Evolutionary conservation across 305 asterid species (phyloP), one percentile per base, ranked within the genome.

Genomic region (Fraxinus xanthoxyloides): DNA sequence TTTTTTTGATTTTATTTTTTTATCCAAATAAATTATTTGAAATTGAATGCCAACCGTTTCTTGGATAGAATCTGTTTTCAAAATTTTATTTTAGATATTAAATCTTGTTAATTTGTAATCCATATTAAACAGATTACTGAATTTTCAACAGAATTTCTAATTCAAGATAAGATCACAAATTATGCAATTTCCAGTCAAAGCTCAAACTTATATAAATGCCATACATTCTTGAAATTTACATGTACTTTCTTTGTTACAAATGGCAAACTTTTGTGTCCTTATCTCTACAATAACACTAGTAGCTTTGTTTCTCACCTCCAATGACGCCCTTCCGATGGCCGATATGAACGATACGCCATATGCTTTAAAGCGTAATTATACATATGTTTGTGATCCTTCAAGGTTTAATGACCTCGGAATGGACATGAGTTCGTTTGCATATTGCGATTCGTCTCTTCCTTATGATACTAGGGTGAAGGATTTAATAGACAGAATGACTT

Each of bases 401-500:
- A 80, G 90, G 82, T 87, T 84, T 56, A n/a, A 21, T 0, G 80
- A 82, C 31, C 85, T 85, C 31, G 89, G 90, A 13, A 30, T 87
- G 82, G 79, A 80, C 79, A 80, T 87, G 46, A 56, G 77, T 1
- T 78, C 82, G 7, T 88, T 80, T 12, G 79, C 61, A 4, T 88
- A 43, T 79, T 86, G 89, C 17, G 83, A 88, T 34, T 7, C 77
- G 0, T 80, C 84, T 3, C 75, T 85, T 9, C 48, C 87, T 2
- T 77, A 82, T 9, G 77, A 72, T 7, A 74, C 72, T 2, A 72
- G 92, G 23, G 92, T 74, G 31, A 87, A 87, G 38, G 91, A 89
- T 43, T 72, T 89, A 82, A 56, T 89, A 2, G 88, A 85, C 13
- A 75, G 92, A 19, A 80, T 89, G 89, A 87, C 89, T 0, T 78